Evolutionary conservation across 768 basidiomycete species (phyloP).

Genomic region (Leccinum truebloodii): DNA sequence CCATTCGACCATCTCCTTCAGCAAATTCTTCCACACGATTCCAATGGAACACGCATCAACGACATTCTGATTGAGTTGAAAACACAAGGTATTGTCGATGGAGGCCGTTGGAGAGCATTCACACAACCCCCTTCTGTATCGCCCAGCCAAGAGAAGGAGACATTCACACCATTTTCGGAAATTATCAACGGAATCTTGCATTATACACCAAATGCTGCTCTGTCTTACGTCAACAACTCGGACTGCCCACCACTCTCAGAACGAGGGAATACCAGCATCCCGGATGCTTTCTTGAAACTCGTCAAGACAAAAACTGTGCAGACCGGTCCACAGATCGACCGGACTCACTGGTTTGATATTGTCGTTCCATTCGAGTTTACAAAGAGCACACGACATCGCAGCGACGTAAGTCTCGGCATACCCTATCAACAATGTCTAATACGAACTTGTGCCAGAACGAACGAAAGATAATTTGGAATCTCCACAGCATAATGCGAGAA

Average conservation of each 20-base stretch:
- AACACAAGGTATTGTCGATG: not conserved
- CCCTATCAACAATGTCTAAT: no score
- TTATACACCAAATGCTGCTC: not conserved
- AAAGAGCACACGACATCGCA: not conserved
- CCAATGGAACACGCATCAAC: not conserved
- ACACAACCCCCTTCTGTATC: not conserved
- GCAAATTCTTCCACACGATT: not conserved
- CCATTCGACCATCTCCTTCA: not conserved
- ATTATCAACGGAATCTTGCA: not conserved
- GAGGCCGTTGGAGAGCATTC: not conserved
- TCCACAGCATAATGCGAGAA: not conserved
- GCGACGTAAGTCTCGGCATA: not conserved
- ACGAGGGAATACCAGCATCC: not conserved
- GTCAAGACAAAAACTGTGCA: not conserved
- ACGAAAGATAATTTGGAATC: not conserved
- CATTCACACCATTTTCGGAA: accelerated
- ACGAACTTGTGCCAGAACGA: not conserved
- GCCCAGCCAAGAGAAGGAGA: not conserved
- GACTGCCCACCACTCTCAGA: not conserved
- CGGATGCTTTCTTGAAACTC: not conserved
- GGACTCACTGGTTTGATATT: no score
- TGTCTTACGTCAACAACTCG: not conserved
- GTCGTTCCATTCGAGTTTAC: not conserved
- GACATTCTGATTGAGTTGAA: not conserved
- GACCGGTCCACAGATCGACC: no score